Evolutionary conservation across 2,329 filamentous ascomycete species (phyloP), one percentile per base, ranked within the genome.

Genomic region (Calonectria crousiana): DNA sequence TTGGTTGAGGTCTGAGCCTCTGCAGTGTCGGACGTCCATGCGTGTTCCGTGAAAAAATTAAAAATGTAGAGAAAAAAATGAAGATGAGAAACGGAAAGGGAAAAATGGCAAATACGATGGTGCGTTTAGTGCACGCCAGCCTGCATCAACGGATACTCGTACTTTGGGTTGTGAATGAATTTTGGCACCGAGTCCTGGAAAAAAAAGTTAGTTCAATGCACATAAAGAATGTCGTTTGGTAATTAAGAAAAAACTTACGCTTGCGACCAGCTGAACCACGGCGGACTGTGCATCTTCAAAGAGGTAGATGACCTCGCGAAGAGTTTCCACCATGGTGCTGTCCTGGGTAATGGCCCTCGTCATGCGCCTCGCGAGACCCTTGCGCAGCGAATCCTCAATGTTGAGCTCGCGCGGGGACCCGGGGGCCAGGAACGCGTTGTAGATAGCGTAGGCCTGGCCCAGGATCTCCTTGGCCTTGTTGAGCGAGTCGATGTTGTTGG

Each of bases 251-350:
- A 34, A 9, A 93, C 95, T 90, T 92, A 98, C 96, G 84, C 95
- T 98, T 76, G 96, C 97, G 96, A 99, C 98, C 78, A 98, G 88
- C 87, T 98, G 98, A 88, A 98, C 98, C 36, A 98, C 96, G 14
- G 96, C 97, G 76, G 93, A 94, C 83, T 98, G 95, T 6, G 97
- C 96, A 83, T 97, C 95, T 84, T 98, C 95, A 81, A 98, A 98
- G 1, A 98, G 88, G 5, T 91, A 88, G 3, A 94, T 96, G 38
- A 99, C 96, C 84, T 98, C 96, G 77, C 95, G 93, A 41, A 98
- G 87, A 75, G 95, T 98, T 78, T 95, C 93, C 76, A 97, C 93
- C 95, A 98, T 98, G 41, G 95, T 93, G 38, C 93, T 92, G 79
- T 98, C 96, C 82, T 98, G 95, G 32, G 95, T 95, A 36, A 98